Evolutionary conservation across 2,329 filamentous ascomycete genomes (phyloP).

Genomic region (Beauveria sp.): DNA sequence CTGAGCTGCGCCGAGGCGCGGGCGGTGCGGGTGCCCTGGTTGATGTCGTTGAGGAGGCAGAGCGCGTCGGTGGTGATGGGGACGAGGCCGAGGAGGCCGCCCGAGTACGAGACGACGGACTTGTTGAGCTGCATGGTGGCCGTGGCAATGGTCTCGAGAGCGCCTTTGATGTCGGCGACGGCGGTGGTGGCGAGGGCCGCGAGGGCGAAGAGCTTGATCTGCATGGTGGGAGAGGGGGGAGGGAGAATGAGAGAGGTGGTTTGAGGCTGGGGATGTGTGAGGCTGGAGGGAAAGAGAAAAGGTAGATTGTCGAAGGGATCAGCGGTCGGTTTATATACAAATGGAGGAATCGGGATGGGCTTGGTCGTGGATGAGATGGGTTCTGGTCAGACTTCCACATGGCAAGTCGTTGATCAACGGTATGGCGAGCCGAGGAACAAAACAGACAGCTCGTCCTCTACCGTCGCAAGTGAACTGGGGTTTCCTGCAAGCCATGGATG

Average conservation of each 20-base stretch:
- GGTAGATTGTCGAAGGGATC: background rate
- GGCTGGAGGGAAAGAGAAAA: background rate
- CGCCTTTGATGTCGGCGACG: conserved; percentile 24
- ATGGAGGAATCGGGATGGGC: too few relatives aligned
- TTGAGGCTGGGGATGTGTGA: background rate
- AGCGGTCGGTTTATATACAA: too few relatives aligned
- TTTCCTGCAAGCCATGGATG: too few relatives aligned
- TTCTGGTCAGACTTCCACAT: too few relatives aligned
- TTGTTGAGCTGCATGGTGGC: conserved; percentile 26
- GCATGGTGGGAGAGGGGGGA: background rate
- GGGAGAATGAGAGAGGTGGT: background rate
- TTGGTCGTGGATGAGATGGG: too few relatives aligned
- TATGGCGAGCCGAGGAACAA: too few relatives aligned
- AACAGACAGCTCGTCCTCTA: background rate
- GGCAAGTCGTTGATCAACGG: too few relatives aligned
- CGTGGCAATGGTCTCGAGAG: conserved; percentile 27
- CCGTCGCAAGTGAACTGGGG: too few relatives aligned
- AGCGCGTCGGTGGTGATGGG: conserved; percentile 33
- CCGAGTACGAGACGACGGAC: conserved; percentile 30
- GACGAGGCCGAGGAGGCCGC: conserved; percentile 28
- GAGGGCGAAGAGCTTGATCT: conserved; percentile 13
- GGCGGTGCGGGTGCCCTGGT: conserved; percentile 30
- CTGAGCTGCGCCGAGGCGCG: conserved; percentile 29
- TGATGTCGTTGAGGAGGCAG: conserved; percentile 31
- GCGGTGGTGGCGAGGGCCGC: conserved; percentile 19